These are phyloP conservation scores for Tranzscheliella williamsii DNA, from an alignment of 1,284 basidiomycete species.

Conservation along the genomic window DNA sequence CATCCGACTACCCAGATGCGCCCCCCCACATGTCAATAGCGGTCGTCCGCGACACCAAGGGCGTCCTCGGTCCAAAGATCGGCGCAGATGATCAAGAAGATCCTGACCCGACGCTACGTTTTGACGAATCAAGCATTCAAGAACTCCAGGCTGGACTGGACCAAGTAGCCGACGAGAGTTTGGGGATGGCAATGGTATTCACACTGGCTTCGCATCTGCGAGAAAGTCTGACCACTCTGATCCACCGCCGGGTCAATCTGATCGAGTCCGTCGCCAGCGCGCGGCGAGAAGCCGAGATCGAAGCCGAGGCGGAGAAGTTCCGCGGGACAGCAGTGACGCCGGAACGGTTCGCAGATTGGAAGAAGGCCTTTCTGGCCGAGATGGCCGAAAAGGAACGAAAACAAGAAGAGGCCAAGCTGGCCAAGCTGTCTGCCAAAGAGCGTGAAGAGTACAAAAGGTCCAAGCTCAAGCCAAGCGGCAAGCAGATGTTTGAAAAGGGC, in stretches of 20 bases:
- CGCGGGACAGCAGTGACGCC: slow-evolving; percentile 85
- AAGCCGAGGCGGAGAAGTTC: slow-evolving; percentile 86
- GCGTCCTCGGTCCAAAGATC: slow-evolving; percentile 23
- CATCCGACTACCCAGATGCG: slow-evolving; percentile 73
- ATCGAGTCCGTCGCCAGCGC: slow-evolving; percentile 66
- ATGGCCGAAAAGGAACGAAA: slow-evolving; percentile 65
- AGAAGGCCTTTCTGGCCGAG: slow-evolving; percentile 68
- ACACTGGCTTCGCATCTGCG: slow-evolving; percentile 84
- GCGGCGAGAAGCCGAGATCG: slow-evolving; percentile 71
- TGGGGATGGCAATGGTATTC: slow-evolving; percentile 98
- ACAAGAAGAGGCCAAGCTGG: slow-evolving; percentile 82
- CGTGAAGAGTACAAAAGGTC: slow-evolving; percentile 80
- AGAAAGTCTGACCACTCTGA: slow-evolving; percentile 71
- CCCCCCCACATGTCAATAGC: slow-evolving; percentile 76
- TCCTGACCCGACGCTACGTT: background rate
- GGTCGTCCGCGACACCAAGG: slow-evolving; percentile 64
- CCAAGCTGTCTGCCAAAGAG: slow-evolving; percentile 75
- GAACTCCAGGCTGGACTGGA: slow-evolving; percentile 65
- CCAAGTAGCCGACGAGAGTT: slow-evolving; percentile 77
- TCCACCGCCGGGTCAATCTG: slow-evolving; percentile 67
- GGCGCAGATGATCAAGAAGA: slow-evolving; percentile 19
- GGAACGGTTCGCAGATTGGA: slow-evolving; percentile 81
- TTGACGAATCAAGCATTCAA: background rate
- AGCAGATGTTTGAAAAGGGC: slow-evolving; percentile 48
- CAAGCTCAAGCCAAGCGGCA: slow-evolving; percentile 71